phyloP scores from a whole-genome alignment of 371 early-diverging fungal genomes.

The Syncephalastrum contaminatum region DNA sequence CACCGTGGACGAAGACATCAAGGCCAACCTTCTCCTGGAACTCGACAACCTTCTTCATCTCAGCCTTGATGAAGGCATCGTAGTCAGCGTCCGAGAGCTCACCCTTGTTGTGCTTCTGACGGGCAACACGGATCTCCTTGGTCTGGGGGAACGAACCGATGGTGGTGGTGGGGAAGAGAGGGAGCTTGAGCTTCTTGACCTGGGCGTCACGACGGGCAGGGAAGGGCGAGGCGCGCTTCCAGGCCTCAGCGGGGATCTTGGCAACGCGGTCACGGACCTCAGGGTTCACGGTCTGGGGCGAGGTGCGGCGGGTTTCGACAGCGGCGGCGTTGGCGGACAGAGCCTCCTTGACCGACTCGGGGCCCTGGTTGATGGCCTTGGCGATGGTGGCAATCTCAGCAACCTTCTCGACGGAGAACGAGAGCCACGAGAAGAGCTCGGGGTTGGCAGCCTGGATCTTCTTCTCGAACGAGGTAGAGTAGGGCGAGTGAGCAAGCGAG shows the following conservation, averaged over 20 bases:
- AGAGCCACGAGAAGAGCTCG: conserved; percentile 87
- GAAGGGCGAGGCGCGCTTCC: conserved; percentile 78
- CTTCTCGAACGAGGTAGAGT: conserved; percentile 81
- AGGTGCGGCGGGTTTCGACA: conserved; percentile 74
- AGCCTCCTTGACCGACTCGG: conserved; percentile 65
- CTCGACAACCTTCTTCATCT: conserved; percentile 81
- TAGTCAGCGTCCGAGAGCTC: conserved; percentile 71
- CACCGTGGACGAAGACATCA: conserved; percentile 97
- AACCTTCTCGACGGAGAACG: conserved; percentile 93
- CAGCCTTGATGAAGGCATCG: conserved; percentile 80
- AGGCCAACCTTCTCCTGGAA: conserved; percentile 88
- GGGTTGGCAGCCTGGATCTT: conserved; percentile 69
- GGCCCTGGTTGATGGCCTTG: conserved; percentile 67
- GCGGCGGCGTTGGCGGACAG: conserved; percentile 75
- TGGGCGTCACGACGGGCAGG: conserved; percentile 74
- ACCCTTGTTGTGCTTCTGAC: conserved; percentile 88
- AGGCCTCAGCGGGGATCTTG: conserved; percentile 67
- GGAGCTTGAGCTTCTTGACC: conserved; percentile 78
- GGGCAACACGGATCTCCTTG: conserved; percentile 90
- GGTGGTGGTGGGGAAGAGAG: conserved; percentile 94
- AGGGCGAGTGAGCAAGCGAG: conserved; percentile 91
- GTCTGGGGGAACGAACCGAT: conserved; percentile 99
- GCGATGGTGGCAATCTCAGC: conserved; percentile 76
- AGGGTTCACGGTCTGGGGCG: conserved; percentile 80
- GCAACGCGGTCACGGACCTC: conserved; percentile 78